Evolutionary conservation across 2,329 filamentous ascomycete genomes (phyloP).

Genomic region (Fusarium aywerte): DNA sequence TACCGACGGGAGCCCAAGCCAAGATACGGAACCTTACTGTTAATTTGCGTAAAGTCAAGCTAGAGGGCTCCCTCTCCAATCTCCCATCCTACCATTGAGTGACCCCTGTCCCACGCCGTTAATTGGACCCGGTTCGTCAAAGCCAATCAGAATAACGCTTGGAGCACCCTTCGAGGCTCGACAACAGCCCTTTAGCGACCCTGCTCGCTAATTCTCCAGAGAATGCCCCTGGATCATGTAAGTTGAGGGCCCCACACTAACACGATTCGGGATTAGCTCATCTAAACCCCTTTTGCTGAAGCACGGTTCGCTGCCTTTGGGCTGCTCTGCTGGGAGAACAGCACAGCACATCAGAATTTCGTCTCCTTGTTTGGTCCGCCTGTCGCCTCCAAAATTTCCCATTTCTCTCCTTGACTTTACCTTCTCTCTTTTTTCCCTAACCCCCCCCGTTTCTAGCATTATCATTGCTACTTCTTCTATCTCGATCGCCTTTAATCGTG

Average conservation of each 20-base stretch:
- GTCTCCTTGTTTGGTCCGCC: conserved; percentile 46
- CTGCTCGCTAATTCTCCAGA: conserved; percentile 48
- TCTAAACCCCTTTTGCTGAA: conserved; percentile 51
- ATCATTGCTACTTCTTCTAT: conserved; percentile 54
- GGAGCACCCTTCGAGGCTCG: conserved; percentile 13
- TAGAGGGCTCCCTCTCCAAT: conserved; percentile 41
- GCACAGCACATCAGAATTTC: conserved; percentile 51
- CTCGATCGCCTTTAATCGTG: conserved; percentile 44
- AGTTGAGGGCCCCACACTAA: conserved; percentile 39
- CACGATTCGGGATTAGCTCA: conserved; percentile 42
- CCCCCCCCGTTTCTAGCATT: conserved; percentile 45
- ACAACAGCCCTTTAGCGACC: conserved; percentile 36
- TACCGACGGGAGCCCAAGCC: conserved; percentile 5
- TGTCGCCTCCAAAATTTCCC: conserved; percentile 49
- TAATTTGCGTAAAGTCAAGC: conserved; percentile 38
- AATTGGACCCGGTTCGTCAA: conserved; percentile 34
- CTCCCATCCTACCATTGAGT: conserved; percentile 37
- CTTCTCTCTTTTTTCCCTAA: conserved; percentile 40
- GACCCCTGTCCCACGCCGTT: conserved; percentile 39
- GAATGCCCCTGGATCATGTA: conserved; percentile 37
- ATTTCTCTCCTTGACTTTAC: conserved; percentile 44
- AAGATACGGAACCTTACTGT: conserved; percentile 11
- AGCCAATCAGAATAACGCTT: conserved; percentile 37
- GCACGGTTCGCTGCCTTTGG: conserved; percentile 43
- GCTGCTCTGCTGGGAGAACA: conserved; percentile 47